These are phyloP conservation scores for Carex sylvatica DNA, from an alignment of 202 grass and related monocot species.

Conservation along the genomic window DNA sequence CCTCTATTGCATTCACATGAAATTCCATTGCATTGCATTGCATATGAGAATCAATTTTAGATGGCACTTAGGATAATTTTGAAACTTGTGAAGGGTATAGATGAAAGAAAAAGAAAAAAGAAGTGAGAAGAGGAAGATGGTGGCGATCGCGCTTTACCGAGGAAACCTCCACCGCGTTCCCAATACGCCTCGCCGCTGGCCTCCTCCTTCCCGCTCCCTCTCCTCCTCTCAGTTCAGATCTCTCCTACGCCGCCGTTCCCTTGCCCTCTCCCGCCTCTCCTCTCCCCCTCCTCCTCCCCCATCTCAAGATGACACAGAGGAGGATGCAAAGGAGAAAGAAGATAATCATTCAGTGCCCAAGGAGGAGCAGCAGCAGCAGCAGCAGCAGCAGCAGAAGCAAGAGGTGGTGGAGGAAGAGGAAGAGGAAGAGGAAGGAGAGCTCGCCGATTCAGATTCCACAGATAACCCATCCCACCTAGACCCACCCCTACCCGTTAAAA, in stretches of 20 bases:
- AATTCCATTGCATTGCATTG: too few species aligned
- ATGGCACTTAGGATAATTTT: too few species aligned
- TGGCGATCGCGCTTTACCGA: slow-evolving; percentile 82
- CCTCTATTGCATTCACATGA: too few species aligned
- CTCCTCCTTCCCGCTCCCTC: slow-evolving; percentile 31
- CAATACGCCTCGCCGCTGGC: slow-evolving; percentile 50
- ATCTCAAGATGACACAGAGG: neutral
- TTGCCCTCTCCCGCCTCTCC: slow-evolving; percentile 49
- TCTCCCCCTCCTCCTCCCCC: neutral
- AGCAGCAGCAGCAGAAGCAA: neutral
- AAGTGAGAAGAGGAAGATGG: slow-evolving; percentile 36
- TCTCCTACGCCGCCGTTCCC: slow-evolving; percentile 54
- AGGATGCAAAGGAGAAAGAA: neutral
- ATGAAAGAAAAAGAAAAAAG: too few species aligned
- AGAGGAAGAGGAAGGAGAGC: slow-evolving; percentile 39
- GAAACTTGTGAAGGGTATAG: too few species aligned
- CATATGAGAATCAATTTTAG: too few species aligned
- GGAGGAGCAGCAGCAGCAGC: neutral
- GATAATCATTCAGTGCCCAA: neutral
- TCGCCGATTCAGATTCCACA: slow-evolving; percentile 29
- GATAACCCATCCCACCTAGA: neutral
- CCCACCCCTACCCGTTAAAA: neutral
- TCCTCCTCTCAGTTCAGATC: slow-evolving; percentile 49
- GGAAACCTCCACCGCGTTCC: slow-evolving; percentile 75
- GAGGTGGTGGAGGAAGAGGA: neutral